Conservation (phyloP, 2,329 filamentous ascomycete species). For the Lecanosticta acicola region DNA sequence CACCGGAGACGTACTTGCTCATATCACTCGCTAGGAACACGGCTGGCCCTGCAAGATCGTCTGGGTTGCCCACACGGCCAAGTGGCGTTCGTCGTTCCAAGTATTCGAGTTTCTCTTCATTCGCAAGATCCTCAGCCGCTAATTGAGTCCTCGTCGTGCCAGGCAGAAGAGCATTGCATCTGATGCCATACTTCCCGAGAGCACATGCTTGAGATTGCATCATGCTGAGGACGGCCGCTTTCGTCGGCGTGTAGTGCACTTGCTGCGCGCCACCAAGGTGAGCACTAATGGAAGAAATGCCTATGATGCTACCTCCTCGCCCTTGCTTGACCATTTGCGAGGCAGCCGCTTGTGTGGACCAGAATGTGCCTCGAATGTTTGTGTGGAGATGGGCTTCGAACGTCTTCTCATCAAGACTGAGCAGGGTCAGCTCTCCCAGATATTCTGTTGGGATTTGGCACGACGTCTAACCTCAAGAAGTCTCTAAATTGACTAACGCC, state of each 20-base stretch:
- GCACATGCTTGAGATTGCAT: slow-evolving; percentile 81
- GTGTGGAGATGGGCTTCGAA: slow-evolving; percentile 65
- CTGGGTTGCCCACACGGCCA: slow-evolving; percentile 58
- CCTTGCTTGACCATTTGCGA: slow-evolving; percentile 68
- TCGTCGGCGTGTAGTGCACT: slow-evolving; percentile 82
- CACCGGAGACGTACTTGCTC: slow-evolving; percentile 56
- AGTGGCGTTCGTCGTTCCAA: slow-evolving; percentile 77
- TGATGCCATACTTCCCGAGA: slow-evolving; percentile 65
- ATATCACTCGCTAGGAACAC: slow-evolving; percentile 77
- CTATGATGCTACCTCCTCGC: slow-evolving; percentile 72
- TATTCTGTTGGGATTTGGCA: background rate
- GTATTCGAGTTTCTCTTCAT: slow-evolving; percentile 64
- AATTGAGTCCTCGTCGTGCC: slow-evolving; percentile 78
- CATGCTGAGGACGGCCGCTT: slow-evolving; percentile 71
- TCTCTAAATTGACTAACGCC: slow-evolving; percentile 84
- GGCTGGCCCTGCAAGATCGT: slow-evolving; percentile 73
- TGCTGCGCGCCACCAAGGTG: slow-evolving; percentile 72
- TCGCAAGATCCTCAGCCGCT: slow-evolving; percentile 71
- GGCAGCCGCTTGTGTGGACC: slow-evolving; percentile 76
- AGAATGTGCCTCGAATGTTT: slow-evolving; percentile 81
- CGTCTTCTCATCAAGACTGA: slow-evolving; percentile 59
- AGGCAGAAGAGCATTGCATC: slow-evolving; percentile 77
- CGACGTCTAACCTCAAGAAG: slow-evolving; percentile 63
- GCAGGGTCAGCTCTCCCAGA: background rate
- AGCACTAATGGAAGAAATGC: slow-evolving; percentile 66